Conservation (phyloP, 768 basidiomycete species). For the Hygrophoropsis aurantiaca region DNA sequence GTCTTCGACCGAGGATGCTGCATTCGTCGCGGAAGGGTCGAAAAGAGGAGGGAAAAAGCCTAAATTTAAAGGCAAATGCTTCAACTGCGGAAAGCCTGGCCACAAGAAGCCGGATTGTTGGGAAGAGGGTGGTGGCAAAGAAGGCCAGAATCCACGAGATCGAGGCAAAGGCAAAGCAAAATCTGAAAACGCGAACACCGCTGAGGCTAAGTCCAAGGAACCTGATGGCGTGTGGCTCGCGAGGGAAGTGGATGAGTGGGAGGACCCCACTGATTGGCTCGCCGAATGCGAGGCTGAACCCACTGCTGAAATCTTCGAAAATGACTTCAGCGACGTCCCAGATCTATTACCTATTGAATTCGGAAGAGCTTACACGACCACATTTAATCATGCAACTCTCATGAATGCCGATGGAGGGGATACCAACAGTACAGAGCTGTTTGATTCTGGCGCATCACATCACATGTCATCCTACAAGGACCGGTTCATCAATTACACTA, state of each 20-base stretch:
- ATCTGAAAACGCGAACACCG: not conserved
- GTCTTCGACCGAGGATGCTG: not conserved
- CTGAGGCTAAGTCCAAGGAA: not conserved
- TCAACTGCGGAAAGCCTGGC: conserved; percentile 6
- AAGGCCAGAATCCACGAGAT: not conserved
- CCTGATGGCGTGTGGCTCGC: not conserved
- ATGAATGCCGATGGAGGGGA: not conserved
- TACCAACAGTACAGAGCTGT: not conserved
- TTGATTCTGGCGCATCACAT: no score
- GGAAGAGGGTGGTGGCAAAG: conserved; percentile 11
- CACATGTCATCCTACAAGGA: no score
- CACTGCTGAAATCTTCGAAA: not conserved
- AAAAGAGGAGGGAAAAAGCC: no score
- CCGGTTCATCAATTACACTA: conserved; percentile 4
- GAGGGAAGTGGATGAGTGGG: no score
- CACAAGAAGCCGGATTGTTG: conserved; percentile 4
- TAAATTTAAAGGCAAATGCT: conserved; percentile 1
- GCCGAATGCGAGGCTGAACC: not conserved
- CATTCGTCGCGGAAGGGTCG: not conserved
- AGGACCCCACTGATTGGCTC: not conserved
- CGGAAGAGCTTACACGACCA: not conserved
- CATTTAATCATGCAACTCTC: not conserved
- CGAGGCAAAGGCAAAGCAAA: not conserved
- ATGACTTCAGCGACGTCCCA: not conserved
- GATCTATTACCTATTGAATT: not conserved